These are phyloP conservation scores for Carnegiea gigantea DNA, from an alignment of 179 eudicot genomes.

Conservation along the genomic window DNA sequence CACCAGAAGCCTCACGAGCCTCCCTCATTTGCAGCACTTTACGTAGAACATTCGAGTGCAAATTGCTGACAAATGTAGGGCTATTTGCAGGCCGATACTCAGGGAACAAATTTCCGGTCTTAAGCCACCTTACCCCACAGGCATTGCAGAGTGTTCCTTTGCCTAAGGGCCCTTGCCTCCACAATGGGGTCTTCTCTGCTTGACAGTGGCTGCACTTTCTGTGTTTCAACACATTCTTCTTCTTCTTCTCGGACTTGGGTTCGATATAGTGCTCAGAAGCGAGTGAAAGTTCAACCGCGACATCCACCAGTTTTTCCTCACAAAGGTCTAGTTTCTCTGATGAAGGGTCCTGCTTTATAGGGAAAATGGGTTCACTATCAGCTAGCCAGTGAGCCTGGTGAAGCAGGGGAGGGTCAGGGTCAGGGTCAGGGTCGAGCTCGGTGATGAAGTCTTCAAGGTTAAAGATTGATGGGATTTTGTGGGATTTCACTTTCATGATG, in stretches of 20 bases:
- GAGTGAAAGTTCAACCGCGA: background rate
- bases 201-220: conserved; percentile 49
- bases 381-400: conserved; percentile 46
- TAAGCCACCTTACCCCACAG: conserved; percentile 49
- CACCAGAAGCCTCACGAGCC: conserved; percentile 26
- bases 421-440: background rate
- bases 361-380: conserved; percentile 44
- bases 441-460: conserved; percentile 20
- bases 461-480: conserved; percentile 16
- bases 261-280: background rate
- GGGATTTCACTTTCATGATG: background rate
- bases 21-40: conserved; percentile 49
- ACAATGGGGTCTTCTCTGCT: conserved; percentile 48
- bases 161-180: conserved; percentile 58
- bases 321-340: background rate
- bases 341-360: conserved; percentile 19
- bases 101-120: conserved; percentile 50
- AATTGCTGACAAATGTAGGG: conserved; percentile 42
- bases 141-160: conserved; percentile 54
- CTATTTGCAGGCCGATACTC: conserved; percentile 58
- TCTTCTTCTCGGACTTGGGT: background rate
- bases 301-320: conserved; percentile 10
- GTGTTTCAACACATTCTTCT: conserved; percentile 22
- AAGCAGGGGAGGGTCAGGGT: conserved; percentile 41
- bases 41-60: conserved; percentile 47